Base-by-base conservation (phyloP, 306 rosid genomes). In the Notholithocarpus densiflorus region DNA sequence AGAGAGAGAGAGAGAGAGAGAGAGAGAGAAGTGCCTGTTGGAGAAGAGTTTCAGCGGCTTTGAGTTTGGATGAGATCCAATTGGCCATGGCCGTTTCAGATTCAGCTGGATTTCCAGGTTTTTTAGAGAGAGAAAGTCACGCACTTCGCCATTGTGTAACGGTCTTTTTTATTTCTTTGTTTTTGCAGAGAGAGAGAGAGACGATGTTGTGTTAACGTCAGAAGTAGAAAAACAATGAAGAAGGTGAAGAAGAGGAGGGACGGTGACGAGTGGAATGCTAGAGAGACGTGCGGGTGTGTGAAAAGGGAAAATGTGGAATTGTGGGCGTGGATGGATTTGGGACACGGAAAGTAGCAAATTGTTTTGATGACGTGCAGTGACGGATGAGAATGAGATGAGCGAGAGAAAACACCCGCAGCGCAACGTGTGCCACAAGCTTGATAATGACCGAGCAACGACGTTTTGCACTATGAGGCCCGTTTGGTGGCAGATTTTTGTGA, bases 31-130 rank as follows among this genome's bases (percentile, higher is more conserved):
- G 77, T 87, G 73, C 99, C 97, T 96, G 99, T 43, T 91, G 99
- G 71, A 96, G 99, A 87, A 96, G 82, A 79, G 23, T 93, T 87
- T 96, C 99, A 0, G 97, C 97, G 59, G 94, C 98, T 93, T 88
- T 96, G 84, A 96, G 98, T 77, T 96, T 93, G 84, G 98, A 90
- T 80, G 98, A 93, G 91, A 93, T 91, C 99, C 99, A 95, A 85
- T 91, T 87, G 59, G 99, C 96, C 99, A 93, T 96, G 80, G 76
- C 73, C 34, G 75, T 9, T 26, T 64, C 24, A 8, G 66, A 61
- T 62, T 73, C 31, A 80, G 82, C 82, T 86, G 62, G 21, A 51
- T 32, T 27, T 57, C 14, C 26, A 23, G 14, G 34, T 56, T 21
- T 37, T 21, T 61, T 26, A 14, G 57, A 62, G 34, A 72, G 10